phyloP scores from a whole-genome alignment of 1,284 basidiomycete genomes.

The Moniliophthora roreri region DNA sequence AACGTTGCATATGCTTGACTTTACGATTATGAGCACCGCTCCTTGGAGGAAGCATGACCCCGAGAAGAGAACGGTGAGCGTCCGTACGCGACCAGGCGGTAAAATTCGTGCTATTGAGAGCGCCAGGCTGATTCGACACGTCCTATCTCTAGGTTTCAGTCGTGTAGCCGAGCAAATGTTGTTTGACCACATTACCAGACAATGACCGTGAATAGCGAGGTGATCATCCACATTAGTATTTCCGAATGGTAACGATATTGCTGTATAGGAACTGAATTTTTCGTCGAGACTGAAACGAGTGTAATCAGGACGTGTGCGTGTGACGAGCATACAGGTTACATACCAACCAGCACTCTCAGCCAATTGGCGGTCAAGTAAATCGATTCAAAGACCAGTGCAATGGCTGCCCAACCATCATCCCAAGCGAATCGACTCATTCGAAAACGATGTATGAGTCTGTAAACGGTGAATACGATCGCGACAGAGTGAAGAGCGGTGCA shows the following conservation, averaged over 20 bases:
- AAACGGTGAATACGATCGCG: background rate
- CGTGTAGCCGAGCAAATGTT: too few relatives aligned
- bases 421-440: slow-evolving; percentile 1
- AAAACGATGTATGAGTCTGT: background rate
- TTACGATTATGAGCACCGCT: background rate
- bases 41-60: background rate
- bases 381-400: background rate
- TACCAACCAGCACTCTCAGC: background rate
- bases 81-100: background rate
- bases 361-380: background rate
- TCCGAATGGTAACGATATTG: too few relatives aligned
- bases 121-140: background rate
- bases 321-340: background rate
- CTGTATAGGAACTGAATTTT: background rate
- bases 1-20: background rate
- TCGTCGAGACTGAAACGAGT: background rate
- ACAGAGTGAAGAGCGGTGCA: background rate
- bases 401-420: background rate
- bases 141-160: background rate
- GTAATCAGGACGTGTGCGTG: background rate
- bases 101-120: background rate
- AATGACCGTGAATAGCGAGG: too few relatives aligned
- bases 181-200: too few relatives aligned
- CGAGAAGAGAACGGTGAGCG: background rate
- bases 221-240: too few relatives aligned